Conservation (phyloP, 2,329 filamentous ascomycete genomes). For the Amylocarpus encephaloides region DNA sequence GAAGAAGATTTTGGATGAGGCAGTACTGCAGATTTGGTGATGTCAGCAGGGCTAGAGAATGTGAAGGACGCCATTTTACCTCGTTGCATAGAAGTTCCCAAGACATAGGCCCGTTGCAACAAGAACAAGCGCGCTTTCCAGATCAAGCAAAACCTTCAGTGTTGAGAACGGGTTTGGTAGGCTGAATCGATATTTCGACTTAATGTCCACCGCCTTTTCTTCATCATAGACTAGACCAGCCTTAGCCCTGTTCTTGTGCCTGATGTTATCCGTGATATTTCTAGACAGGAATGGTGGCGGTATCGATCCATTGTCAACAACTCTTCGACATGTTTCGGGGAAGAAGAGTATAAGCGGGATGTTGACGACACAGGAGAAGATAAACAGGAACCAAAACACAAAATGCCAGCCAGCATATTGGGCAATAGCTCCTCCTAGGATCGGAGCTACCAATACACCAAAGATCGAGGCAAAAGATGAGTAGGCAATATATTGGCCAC, state of each 20-base stretch:
- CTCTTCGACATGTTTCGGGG: conserved; percentile 45
- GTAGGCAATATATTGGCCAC: conserved; percentile 59
- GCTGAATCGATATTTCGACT: conserved; percentile 26
- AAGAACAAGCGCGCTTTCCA: conserved; percentile 40
- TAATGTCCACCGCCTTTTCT: conserved; percentile 26
- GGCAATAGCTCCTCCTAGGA: conserved; percentile 22
- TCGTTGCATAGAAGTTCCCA: conserved; percentile 42
- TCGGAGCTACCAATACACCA: conserved; percentile 27
- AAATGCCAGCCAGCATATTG: conserved; percentile 23
- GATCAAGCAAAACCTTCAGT: conserved; percentile 37
- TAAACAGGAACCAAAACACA: conserved; percentile 46
- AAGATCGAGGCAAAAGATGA: conserved; percentile 51
- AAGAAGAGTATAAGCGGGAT: conserved; percentile 32
- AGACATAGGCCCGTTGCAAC: conserved; percentile 38
- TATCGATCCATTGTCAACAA: conserved; percentile 51
- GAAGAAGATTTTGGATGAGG: conserved; percentile 37
- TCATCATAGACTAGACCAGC: conserved; percentile 13
- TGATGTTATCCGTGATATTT: conserved; percentile 41
- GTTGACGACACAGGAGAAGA: conserved; percentile 16
- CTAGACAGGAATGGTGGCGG: conserved; percentile 49
- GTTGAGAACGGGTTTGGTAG: conserved; percentile 38
- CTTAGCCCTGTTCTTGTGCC: conserved; percentile 13
- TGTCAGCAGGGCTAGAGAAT: background rate
- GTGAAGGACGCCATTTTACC: conserved; percentile 7
- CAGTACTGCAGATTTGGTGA: background rate